A percentile compares a stretch with the other conserved stretches of the same genome.
These are phyloP conservation scores for Endocarpon pusillum DNA, from an alignment of 495 filamentous ascomycete species.

Conservation along the genomic window DNA sequence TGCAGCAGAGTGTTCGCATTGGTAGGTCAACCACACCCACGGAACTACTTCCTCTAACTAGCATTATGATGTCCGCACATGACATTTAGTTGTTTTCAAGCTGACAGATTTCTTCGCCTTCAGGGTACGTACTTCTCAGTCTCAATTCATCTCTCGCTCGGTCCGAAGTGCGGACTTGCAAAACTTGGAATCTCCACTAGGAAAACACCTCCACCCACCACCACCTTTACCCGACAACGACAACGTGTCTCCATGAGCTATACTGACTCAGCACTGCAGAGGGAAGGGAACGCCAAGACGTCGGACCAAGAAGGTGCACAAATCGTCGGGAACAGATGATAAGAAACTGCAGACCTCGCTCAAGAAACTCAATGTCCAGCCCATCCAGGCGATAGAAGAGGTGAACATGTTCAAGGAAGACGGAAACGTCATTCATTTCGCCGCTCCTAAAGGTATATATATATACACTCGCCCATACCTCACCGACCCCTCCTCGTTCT, in stretches of 20 bases:
- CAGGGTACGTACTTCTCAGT: constrained; percentile 1
- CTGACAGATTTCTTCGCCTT: background rate
- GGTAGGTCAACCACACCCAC: constrained; percentile 30
- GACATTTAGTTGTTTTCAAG: background rate
- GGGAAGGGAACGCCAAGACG: constrained; percentile 96
- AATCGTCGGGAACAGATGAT: constrained; percentile 81
- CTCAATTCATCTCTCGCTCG: no score
- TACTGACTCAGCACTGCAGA: constrained; percentile 26
- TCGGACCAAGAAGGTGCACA: constrained; percentile 95
- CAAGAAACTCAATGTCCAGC: constrained; percentile 92
- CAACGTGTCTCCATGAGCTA: background rate
- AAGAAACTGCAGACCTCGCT: constrained; percentile 94
- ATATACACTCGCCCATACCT: background rate
- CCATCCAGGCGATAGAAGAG: constrained; percentile 98
- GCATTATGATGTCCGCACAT: background rate
- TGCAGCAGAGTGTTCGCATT: constrained; percentile 39
- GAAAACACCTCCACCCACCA: background rate
- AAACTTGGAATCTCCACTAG: no score
- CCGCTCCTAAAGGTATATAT: constrained; percentile 76
- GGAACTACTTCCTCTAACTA: background rate
- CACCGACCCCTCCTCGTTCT: constrained; percentile 3
- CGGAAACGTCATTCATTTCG: constrained; percentile 98
- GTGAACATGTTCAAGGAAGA: constrained; percentile 99
- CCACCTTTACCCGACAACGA: background rate
- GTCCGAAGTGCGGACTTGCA: constrained; percentile 21